These are phyloP conservation scores for Coemansia sp. DNA, from an alignment of 192 early-diverging fungal genomes.

Conservation along the genomic window DNA sequence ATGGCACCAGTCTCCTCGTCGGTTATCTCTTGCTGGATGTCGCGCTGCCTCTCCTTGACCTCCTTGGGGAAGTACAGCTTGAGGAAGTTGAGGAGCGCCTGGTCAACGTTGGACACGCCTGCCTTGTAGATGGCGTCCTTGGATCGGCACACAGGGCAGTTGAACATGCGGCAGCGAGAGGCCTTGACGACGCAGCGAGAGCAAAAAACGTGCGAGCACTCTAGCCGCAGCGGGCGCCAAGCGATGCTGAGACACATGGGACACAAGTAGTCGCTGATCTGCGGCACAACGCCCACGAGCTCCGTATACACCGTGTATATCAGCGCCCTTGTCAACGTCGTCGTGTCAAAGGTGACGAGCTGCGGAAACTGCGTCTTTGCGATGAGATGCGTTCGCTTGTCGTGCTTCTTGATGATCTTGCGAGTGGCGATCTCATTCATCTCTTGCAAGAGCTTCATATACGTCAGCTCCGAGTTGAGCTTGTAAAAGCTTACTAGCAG, in stretches of 20 bases:
- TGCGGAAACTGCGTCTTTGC: conserved; percentile 56
- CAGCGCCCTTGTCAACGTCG: conserved; percentile 59
- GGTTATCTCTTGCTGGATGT: conserved; percentile 65
- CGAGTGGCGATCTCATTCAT: conserved; percentile 77
- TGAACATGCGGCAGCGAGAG: conserved; percentile 59
- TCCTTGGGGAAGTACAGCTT: conserved; percentile 81
- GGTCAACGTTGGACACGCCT: conserved; percentile 63
- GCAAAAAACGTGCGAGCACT: conserved; percentile 79
- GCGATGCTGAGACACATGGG: conserved; percentile 77
- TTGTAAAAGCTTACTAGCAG: conserved; percentile 53
- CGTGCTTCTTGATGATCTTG: conserved; percentile 92
- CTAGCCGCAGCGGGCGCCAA: conserved; percentile 79
- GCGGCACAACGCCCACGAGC: conserved; percentile 74
- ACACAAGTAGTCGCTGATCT: conserved; percentile 79
- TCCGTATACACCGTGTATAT: conserved; percentile 65
- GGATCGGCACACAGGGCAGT: conserved; percentile 79
- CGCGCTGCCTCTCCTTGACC: conserved; percentile 70
- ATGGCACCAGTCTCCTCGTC: conserved; percentile 66
- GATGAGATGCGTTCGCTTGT: conserved; percentile 76
- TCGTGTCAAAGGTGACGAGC: conserved; percentile 33
- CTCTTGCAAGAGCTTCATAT: conserved; percentile 72
- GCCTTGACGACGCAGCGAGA: conserved; percentile 81
- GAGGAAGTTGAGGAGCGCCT: conserved; percentile 69
- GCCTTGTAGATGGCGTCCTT: conserved; percentile 65
- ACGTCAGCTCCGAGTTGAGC: conserved; percentile 71